Conservation (phyloP, 805 yeast genomes). For the Jamesozyma spencerorum region DNA sequence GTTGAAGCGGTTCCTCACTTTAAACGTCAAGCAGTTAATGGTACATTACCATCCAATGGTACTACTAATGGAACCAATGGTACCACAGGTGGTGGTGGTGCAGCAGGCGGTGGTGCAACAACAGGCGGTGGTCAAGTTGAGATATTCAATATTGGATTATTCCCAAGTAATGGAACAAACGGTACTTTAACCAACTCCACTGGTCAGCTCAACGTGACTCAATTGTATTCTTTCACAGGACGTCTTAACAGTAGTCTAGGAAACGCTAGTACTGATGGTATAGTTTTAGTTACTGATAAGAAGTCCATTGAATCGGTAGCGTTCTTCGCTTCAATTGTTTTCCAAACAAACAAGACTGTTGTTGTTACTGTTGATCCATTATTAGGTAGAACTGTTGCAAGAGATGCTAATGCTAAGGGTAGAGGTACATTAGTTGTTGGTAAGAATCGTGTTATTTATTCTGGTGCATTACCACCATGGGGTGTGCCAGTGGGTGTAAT, state of each 20-base stretch:
- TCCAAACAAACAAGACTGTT: slow-evolving; percentile 17
- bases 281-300: slow-evolving; percentile 19
- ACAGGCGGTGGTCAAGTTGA: slow-evolving; percentile 1
- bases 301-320: slow-evolving; percentile 22
- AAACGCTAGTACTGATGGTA: slow-evolving; percentile 11
- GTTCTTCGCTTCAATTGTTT: slow-evolving; percentile 19
- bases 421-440: slow-evolving; percentile 24
- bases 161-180: slow-evolving; percentile 7
- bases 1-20: background rate
- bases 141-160: too few relatives aligned
- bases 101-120: background rate
- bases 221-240: slow-evolving; percentile 14
- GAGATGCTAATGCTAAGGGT: slow-evolving; percentile 9
- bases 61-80: slow-evolving; percentile 4
- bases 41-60: background rate
- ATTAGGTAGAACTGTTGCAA: slow-evolving; percentile 17
- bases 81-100: slow-evolving; percentile 4
- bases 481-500: slow-evolving; percentile 25
- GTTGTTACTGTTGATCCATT: slow-evolving; percentile 15
- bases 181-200: slow-evolving; percentile 15
- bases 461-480: slow-evolving; percentile 23
- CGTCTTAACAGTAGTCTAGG: slow-evolving; percentile 11
- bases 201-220: slow-evolving; percentile 18
- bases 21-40: background rate
- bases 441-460: slow-evolving; percentile 18